Evolutionary conservation across 345 rosid genomes (phyloP).

Genomic region (Melaleuca alternifolia): DNA sequence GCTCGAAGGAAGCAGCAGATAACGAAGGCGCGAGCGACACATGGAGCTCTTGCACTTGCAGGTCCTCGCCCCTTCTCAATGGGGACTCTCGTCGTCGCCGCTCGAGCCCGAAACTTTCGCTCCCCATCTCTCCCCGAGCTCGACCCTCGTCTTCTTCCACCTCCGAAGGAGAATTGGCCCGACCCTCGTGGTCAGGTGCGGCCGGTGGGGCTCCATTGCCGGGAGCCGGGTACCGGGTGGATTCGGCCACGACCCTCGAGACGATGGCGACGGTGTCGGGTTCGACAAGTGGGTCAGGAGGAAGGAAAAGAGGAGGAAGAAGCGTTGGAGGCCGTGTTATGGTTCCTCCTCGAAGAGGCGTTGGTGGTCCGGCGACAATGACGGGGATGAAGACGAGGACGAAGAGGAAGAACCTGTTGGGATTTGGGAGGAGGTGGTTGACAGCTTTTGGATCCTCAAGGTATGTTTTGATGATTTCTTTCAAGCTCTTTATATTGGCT

Average conservation of each 20-base stretch:
- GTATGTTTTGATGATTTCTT: constrained; percentile 5
- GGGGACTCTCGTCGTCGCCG: neutral
- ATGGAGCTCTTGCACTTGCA: neutral
- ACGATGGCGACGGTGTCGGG: neutral
- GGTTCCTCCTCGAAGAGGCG: constrained; percentile 3
- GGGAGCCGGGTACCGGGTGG: neutral
- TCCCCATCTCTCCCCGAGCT: neutral
- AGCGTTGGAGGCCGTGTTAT: neutral
- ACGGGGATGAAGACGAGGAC: neutral
- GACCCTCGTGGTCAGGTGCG: neutral
- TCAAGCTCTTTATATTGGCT: neutral
- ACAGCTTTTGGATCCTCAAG: constrained; percentile 33
- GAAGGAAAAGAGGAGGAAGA: neutral
- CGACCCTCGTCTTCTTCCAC: neutral
- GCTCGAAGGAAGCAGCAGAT: neutral
- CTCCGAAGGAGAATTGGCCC: neutral
- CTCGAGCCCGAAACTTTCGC: neutral
- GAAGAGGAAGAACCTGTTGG: constrained; percentile 7
- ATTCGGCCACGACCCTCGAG: neutral
- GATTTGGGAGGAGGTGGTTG: constrained; percentile 22
- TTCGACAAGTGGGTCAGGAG: neutral
- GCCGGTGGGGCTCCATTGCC: neutral
- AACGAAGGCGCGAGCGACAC: neutral
- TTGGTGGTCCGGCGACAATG: constrained; percentile 15
- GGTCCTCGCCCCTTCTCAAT: neutral